Conservation (phyloP, 805 yeast genomes). For the Candida vartiovaarae region DNA sequence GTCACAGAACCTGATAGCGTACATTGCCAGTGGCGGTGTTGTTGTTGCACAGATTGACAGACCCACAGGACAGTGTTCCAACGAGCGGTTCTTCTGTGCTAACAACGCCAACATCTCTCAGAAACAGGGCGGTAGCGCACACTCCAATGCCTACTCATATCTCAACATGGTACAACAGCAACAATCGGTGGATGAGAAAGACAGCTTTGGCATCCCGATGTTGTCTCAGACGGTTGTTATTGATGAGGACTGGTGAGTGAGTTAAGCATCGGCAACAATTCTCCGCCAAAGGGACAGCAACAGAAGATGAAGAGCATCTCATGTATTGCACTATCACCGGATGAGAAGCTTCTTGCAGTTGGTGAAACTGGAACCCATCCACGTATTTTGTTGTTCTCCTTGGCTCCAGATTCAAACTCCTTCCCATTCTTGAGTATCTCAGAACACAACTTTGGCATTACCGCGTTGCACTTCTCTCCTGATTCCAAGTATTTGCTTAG, state of each 20-base stretch:
- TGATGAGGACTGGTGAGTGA: not conserved
- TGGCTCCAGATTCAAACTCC: constrained; percentile 40
- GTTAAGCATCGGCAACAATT: not conserved
- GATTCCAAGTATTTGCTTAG: constrained; percentile 51
- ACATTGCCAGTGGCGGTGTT: constrained; percentile 55
- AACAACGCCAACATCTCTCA: constrained; percentile 16
- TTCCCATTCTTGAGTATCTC: constrained; percentile 46
- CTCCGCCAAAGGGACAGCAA: constrained; percentile 17
- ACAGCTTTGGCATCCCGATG: constrained; percentile 11
- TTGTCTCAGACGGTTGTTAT: constrained; percentile 11
- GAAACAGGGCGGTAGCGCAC: not conserved
- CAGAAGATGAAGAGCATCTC: constrained; percentile 43
- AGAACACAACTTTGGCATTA: constrained; percentile 64
- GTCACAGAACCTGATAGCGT: constrained; percentile 38
- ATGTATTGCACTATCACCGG: constrained; percentile 54
- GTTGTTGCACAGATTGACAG: constrained; percentile 35
- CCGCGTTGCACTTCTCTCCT: constrained; percentile 47
- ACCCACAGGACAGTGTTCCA: constrained; percentile 14
- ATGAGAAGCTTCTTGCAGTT: constrained; percentile 47
- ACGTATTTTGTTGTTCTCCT: constrained; percentile 50
- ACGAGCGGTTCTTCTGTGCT: constrained; percentile 49
- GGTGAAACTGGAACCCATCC: constrained; percentile 73
- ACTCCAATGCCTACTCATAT: constrained; percentile 10
- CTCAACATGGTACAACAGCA: constrained; percentile 9
- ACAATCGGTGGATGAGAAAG: constrained; percentile 9